phyloP scores from a whole-genome alignment of 345 rosid species.

The Moricandia arvensis region DNA sequence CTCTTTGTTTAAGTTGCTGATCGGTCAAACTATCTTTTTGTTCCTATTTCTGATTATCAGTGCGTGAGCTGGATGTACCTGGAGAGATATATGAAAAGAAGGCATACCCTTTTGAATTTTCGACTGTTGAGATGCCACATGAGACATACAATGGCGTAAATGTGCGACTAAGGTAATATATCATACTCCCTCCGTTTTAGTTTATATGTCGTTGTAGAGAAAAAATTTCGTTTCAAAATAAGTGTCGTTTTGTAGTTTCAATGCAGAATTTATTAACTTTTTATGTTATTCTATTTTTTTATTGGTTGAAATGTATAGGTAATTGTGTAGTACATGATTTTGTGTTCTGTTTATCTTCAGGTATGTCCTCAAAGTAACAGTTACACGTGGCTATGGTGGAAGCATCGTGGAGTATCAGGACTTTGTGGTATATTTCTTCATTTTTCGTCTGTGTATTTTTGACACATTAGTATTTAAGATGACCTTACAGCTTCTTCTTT shows the following conservation, averaged over 20 bases:
- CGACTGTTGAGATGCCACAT: constrained; percentile 94
- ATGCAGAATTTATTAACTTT: too few species aligned
- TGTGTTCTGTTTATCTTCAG: constrained; percentile 36
- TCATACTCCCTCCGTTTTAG: too few species aligned
- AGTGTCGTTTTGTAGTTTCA: too few species aligned
- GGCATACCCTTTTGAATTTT: constrained; percentile 85
- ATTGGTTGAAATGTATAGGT: too few species aligned
- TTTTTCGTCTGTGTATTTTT: background rate
- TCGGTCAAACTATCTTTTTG: constrained; percentile 1
- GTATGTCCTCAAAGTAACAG: constrained; percentile 92
- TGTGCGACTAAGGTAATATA: constrained; percentile 94
- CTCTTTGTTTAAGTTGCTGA: background rate
- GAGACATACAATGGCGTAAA: constrained; percentile 93
- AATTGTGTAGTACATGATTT: too few species aligned
- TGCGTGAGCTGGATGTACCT: constrained; percentile 94
- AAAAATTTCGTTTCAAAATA: too few species aligned
- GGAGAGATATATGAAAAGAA: constrained; percentile 92
- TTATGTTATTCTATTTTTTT: too few species aligned
- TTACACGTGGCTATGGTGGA: constrained; percentile 88
- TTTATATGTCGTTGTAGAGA: too few species aligned
- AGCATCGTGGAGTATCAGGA: constrained; percentile 93
- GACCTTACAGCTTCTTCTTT: background rate
- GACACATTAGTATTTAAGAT: background rate
- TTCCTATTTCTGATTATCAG: constrained; percentile 44
- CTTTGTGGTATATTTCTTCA: constrained; percentile 59